These are phyloP conservation scores for Aschersonia sp. DNA, from an alignment of 2,329 filamentous ascomycete genomes.

Conservation along the genomic window DNA sequence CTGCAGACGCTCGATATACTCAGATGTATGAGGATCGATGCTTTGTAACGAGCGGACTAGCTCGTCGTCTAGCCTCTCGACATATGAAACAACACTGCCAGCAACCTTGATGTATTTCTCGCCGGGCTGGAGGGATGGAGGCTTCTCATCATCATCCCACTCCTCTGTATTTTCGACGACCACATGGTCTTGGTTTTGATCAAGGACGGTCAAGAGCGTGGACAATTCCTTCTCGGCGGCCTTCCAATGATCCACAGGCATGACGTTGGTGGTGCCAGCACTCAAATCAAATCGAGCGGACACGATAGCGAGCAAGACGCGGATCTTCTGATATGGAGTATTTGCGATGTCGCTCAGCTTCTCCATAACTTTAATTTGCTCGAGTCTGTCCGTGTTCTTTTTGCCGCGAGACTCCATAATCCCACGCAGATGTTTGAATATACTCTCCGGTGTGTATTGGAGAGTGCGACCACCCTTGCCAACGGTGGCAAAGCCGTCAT, in stretches of 20 bases:
- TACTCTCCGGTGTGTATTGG: slow-evolving; percentile 91
- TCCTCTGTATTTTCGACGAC: slow-evolving; percentile 89
- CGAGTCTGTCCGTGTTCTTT: slow-evolving; percentile 92
- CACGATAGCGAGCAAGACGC: slow-evolving; percentile 80
- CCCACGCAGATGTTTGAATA: slow-evolving; percentile 86
- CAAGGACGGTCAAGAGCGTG: slow-evolving; percentile 63
- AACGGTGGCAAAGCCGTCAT: slow-evolving; percentile 81
- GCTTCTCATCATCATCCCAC: slow-evolving; percentile 98
- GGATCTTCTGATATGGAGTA: slow-evolving; percentile 87
- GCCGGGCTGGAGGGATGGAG: slow-evolving; percentile 55
- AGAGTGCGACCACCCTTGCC: slow-evolving; percentile 80
- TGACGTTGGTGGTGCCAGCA: slow-evolving; percentile 60
- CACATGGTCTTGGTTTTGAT: slow-evolving; percentile 65
- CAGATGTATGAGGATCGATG: slow-evolving; percentile 95
- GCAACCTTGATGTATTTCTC: slow-evolving; percentile 82
- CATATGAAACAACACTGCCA: slow-evolving; percentile 85
- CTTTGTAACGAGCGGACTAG: slow-evolving; percentile 92
- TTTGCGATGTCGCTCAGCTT: slow-evolving; percentile 80
- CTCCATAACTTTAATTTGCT: slow-evolving; percentile 97
- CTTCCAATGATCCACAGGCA: slow-evolving; percentile 97
- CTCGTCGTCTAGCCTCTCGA: slow-evolving; percentile 93
- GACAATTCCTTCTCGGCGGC: slow-evolving; percentile 77
- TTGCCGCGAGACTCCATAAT: slow-evolving; percentile 95
- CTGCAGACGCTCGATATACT: slow-evolving; percentile 90
- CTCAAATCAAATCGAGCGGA: slow-evolving; percentile 91